Conservation (phyloP, 495 filamentous ascomycete species). For the Letharia columbiana region DNA sequence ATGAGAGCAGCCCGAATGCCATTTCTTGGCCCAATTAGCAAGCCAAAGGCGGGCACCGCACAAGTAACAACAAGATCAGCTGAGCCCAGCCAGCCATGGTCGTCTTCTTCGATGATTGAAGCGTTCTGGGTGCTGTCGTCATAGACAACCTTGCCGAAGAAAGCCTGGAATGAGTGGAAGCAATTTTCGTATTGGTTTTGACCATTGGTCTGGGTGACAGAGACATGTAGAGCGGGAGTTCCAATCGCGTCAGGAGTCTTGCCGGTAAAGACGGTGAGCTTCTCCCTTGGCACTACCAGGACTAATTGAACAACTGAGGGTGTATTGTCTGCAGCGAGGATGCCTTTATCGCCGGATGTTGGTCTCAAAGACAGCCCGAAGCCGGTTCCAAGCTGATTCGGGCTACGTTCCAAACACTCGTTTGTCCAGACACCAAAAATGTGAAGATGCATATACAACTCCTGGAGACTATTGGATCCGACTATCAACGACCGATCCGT, state of each 20-base stretch:
- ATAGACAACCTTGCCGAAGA: conserved; percentile 9
- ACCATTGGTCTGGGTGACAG: conserved; percentile 2
- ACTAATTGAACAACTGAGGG: conserved; percentile 13
- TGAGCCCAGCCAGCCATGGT: conserved; percentile 14
- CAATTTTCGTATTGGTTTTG: conserved; percentile 5
- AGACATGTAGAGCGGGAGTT: conserved; percentile 14
- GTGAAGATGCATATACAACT: conserved; percentile 26
- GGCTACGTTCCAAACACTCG: background rate
- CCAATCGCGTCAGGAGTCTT: conserved; percentile 2
- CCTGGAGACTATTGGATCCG: conserved; percentile 27
- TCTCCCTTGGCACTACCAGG: conserved; percentile 11
- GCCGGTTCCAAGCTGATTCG: background rate
- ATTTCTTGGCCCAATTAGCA: conserved; percentile 11
- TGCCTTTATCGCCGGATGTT: background rate
- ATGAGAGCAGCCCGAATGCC: conserved; percentile 3
- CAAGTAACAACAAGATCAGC: conserved; percentile 11
- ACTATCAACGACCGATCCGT: conserved; percentile 24
- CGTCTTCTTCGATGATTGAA: conserved; percentile 5
- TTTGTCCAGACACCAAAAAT: conserved; percentile 27
- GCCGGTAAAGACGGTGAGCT: conserved; percentile 10
- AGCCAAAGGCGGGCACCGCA: conserved; percentile 12
- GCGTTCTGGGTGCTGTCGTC: background rate
- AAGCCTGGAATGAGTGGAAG: conserved; percentile 13
- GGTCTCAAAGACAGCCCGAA: background rate
- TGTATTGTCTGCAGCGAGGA: conserved; percentile 6